A percentile compares a stretch with the other conserved stretches of the same genome.
phyloP scores from a whole-genome alignment of 1,139 yeast genomes.

The Pichia terricola region DNA sequence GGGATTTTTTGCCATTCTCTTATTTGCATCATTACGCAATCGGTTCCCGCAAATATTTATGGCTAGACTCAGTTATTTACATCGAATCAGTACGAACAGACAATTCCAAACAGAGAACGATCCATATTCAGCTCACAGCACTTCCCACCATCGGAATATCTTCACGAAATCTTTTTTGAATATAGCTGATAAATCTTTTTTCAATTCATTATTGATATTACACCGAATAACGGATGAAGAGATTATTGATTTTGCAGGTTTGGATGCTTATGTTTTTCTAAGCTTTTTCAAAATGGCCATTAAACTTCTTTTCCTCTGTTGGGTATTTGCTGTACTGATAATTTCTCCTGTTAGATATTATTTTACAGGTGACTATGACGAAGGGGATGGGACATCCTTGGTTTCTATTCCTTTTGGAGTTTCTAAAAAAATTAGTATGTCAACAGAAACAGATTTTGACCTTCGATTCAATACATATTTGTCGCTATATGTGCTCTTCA shows the following conservation, averaged over 20 bases:
- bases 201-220: conserved; percentile 73
- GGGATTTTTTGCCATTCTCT: conserved; percentile 35
- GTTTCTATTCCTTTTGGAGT: background rate
- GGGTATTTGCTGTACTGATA: conserved; percentile 46
- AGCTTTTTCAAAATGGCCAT: conserved; percentile 72
- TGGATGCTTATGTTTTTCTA: conserved; percentile 82
- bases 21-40: conserved; percentile 36
- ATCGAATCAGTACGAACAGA: background rate
- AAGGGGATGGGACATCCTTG: conserved; percentile 24
- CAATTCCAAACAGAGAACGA: conserved; percentile 13
- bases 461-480: conserved; percentile 29
- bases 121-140: conserved; percentile 18
- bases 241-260: conserved; percentile 79
- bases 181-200: conserved; percentile 38
- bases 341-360: conserved; percentile 63
- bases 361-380: conserved; percentile 52
- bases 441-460: background rate
- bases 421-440: background rate
- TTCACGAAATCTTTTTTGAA: conserved; percentile 6
- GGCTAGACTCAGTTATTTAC: conserved; percentile 25
- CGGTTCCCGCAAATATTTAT: conserved; percentile 47
- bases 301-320: conserved; percentile 41
- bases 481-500: conserved; percentile 82
- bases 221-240: conserved; percentile 62
- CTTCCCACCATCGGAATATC: conserved; percentile 1